phyloP scores from a whole-genome alignment of 176 grass and related monocot genomes.

The Themeda triandra region DNA sequence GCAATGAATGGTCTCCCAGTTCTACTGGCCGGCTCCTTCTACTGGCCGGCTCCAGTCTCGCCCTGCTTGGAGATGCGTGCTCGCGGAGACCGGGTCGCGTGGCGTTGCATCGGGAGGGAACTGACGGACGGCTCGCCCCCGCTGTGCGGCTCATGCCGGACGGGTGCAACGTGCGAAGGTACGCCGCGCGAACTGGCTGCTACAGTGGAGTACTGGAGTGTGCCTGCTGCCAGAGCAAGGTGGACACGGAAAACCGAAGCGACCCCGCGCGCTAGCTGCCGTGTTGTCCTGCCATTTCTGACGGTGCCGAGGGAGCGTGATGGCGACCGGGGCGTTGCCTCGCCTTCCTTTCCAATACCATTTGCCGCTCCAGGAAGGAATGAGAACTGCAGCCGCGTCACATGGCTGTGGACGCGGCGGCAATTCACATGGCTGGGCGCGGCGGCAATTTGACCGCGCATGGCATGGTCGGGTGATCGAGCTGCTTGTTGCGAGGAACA shows the following conservation, averaged over 20 bases:
- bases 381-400: slow-evolving; percentile 1
- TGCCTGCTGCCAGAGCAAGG: not conserved
- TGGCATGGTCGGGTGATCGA: not conserved
- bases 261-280: not conserved
- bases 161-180: not conserved
- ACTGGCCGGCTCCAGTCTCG: not conserved
- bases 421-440: no score
- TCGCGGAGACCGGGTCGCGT: not conserved
- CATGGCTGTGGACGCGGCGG: not conserved
- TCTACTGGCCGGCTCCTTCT: not conserved
- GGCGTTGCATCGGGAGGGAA: slow-evolving; percentile 21
- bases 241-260: slow-evolving; percentile 16
- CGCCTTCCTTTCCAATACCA: not conserved
- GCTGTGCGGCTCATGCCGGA: slow-evolving; percentile 11
- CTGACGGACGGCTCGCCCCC: slow-evolving; percentile 3
- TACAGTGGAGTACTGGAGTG: not conserved
- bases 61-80: slow-evolving; percentile 34
- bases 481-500: not conserved
- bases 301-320: slow-evolving; percentile 3
- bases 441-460: not conserved
- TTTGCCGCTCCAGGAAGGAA: slow-evolving; percentile 18
- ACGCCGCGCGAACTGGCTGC: not conserved
- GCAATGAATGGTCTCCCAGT: slow-evolving; percentile 35
- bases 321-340: not conserved
- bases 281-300: not conserved